A percentile compares a stretch with the other conserved stretches of the same genome.
phyloP scores from a whole-genome alignment of 2,329 filamentous ascomycete species.

The Beauveria sp. region DNA sequence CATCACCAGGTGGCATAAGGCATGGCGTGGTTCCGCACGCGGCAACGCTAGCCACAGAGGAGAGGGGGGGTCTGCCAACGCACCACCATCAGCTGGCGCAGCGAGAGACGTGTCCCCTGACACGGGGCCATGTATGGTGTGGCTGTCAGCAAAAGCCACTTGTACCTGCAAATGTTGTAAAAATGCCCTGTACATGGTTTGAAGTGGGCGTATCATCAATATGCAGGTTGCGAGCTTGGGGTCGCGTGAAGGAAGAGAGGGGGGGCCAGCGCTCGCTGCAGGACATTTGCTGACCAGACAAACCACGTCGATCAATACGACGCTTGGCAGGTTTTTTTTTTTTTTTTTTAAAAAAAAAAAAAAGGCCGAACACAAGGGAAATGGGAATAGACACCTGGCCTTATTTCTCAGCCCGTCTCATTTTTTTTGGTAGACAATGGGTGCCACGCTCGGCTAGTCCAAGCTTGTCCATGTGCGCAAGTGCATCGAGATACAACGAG shows the following conservation, averaged over 20 bases:
- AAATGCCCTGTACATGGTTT: no score
- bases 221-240: not conserved
- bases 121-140: not conserved
- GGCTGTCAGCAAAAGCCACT: not conserved
- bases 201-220: no score
- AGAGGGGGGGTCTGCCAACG: not conserved
- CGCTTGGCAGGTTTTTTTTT: not conserved
- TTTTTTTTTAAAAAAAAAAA: not conserved
- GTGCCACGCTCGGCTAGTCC: not conserved
- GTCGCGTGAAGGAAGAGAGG: not conserved
- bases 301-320: not conserved
- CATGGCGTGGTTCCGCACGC: no score
- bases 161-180: no score
- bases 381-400: no score
- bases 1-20: no score
- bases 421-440: no score
- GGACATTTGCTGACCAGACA: not conserved
- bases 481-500: not conserved
- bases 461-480: slow-evolving; percentile 4
- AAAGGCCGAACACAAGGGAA: not conserved
- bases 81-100: slow-evolving; percentile 5
- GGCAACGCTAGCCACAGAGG: not conserved
- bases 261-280: not conserved
- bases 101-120: not conserved
- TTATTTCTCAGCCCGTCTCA: no score